Evolutionary conservation across 768 basidiomycete genomes (phyloP).

Genomic region (Paxillus involutus): DNA sequence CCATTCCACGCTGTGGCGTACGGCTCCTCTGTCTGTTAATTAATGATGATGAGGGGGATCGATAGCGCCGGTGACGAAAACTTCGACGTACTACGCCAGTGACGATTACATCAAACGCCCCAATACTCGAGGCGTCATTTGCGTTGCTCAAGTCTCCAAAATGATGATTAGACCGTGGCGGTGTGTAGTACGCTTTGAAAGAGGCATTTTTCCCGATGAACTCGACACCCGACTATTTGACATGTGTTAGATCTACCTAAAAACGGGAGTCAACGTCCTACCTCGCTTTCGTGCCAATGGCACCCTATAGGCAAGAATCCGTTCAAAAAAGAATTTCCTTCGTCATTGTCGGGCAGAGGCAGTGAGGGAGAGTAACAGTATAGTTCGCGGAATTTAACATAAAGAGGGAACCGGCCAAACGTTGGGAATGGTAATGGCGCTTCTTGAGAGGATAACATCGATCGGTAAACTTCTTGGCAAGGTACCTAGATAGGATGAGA

Average conservation of each 20-base stretch:
- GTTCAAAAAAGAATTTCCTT: constrained; percentile 37
- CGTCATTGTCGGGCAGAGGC: constrained; percentile 36
- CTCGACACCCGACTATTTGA: constrained; percentile 27
- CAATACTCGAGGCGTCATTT: constrained; percentile 11
- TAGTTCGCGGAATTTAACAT: constrained; percentile 49
- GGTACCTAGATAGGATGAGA: constrained; percentile 34
- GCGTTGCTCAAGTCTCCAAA: constrained; percentile 11
- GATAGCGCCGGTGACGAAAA: background rate
- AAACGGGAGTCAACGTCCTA: background rate
- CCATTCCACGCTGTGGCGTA: constrained; percentile 57
- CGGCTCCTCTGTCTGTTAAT: constrained; percentile 43
- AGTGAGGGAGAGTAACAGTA: constrained; percentile 36
- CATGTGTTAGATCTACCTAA: background rate
- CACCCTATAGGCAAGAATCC: constrained; percentile 47
- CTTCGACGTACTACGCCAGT: constrained; percentile 46
- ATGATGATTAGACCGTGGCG: constrained; percentile 24
- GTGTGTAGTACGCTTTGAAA: constrained; percentile 41
- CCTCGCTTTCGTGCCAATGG: constrained; percentile 34
- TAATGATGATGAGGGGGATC: background rate
- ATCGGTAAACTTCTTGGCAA: constrained; percentile 35
- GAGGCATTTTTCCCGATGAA: constrained; percentile 33
- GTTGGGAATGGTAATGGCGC: constrained; percentile 36
- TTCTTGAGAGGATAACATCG: constrained; percentile 34
- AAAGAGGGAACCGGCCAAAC: constrained; percentile 46
- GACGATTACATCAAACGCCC: constrained; percentile 48